Evolutionary conservation across 352 stramenopile genomes (phyloP), one percentile per base, ranked within the genome.

Genomic region (Phytophthora capsici): DNA sequence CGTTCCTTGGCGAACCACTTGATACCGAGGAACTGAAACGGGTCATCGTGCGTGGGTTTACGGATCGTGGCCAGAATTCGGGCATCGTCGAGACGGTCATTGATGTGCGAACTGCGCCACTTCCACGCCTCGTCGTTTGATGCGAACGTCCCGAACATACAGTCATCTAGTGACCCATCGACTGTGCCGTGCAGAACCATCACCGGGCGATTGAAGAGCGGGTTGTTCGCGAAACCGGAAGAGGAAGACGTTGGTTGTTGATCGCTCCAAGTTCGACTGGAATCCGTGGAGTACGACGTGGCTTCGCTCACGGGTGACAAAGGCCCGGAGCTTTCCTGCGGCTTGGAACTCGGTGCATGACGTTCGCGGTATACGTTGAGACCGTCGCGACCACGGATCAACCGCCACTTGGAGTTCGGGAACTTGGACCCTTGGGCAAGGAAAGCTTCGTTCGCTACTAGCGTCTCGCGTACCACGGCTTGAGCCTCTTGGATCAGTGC

Each of bases 151-250:
- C 80, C 80, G 19, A 77, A 87, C 25, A 78, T 62, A 6, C 57
- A 71, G 59, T 89, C 80, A 12, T 89, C 75, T 30, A 89, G 19
- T 0, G 71, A 76, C 4, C 80, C 78, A 6, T 81, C 75, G 10
- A 87, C 25, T n/a, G 60, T 73, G 4, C 80, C 80, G 16, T 73
- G 61, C 2, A 77, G 64, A 34, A 76, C 53, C 49, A 87, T 66
- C 9, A 85, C 63, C 1, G 66, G 61, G 10, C 62, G 60, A 26
- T 65, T 54, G 52, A 76, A 69, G 2, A 62, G 25, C 20, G 65
- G 49, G 37, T 63, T 63, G 12, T 66, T 59, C 13, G 58, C 20
- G 14, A 66, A 47, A 5, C 30, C n/a, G 8, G 45, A 52, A 1
- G 55, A 57, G 3, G 62, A 46, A 13, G 49, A 59, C 6, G 57